Base-by-base conservation (phyloP, 139 green algal species). In the Ettlia oleoabundans region DNA sequence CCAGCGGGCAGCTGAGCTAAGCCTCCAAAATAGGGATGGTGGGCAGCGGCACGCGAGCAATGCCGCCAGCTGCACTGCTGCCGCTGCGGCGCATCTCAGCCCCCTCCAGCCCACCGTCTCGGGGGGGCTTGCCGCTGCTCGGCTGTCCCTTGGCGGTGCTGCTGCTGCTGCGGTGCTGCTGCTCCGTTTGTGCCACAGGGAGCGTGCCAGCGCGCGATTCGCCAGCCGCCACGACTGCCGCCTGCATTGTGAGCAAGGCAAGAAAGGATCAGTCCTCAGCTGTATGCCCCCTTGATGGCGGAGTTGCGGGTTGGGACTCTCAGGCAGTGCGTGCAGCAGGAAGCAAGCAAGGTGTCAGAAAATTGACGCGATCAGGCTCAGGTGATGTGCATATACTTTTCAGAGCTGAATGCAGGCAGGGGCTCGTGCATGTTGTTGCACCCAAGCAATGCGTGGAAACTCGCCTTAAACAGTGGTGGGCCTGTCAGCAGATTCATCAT, bases 401-500 rank as follows among this genome's bases (percentile, higher is more conserved):
- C n/a, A n/a, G n/a, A n/a, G n/a, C n/a, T n/a, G n/a, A n/a, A n/a
- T n/a, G n/a, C n/a, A n/a, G n/a, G n/a, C n/a, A n/a, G n/a, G n/a
- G n/a, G n/a, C n/a, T n/a, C n/a, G n/a, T n/a, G n/a, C n/a, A n/a
- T n/a, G n/a, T n/a, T n/a, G 8, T 32, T 4, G 40, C 40, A 61
- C 21, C 55, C 21, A n/a, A 32, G 55, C 55, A 65, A 28, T 22
- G 30, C 47, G 13, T 24, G 10, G 3, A 24, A n/a, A n/a, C 35
- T 19, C 51, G 62, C 78, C 78, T 82, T 82, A 88, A 97, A 98
- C 33, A 96, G 70, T 0, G 90, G 90, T 9, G 95, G 95, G 1
- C 95, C 95, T 0, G 93, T 82, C 35, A 95, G 69, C 81, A 96
- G 88, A 84, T 98, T 98, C 62, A 95, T 74, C 61, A 96, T 85